phyloP scores from a whole-genome alignment of 1,284 basidiomycete species.

The Apiotrichum siamense region DNA sequence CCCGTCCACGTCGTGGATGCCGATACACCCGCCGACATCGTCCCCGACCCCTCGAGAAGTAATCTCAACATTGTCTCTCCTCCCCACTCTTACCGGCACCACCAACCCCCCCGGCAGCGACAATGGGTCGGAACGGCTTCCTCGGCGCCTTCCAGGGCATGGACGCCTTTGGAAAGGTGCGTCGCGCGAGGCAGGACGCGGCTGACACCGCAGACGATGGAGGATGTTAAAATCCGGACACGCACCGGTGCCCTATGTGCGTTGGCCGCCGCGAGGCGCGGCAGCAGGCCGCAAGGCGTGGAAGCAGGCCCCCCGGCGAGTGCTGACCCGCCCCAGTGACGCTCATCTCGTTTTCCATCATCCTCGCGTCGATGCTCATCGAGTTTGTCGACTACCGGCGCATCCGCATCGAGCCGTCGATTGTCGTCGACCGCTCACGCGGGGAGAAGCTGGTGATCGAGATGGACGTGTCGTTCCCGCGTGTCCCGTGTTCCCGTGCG shows the following conservation, averaged over 20 bases:
- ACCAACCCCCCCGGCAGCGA: background rate
- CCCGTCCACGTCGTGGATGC: no score
- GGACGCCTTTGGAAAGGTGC: slow-evolving; percentile 96
- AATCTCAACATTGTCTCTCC: no score
- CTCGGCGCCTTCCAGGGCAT: slow-evolving; percentile 52
- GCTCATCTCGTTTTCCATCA: slow-evolving; percentile 82
- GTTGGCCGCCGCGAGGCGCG: no score
- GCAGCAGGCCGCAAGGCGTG: no score
- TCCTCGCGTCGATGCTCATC: slow-evolving; percentile 80
- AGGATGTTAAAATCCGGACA: slow-evolving; percentile 97
- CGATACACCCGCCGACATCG: no score
- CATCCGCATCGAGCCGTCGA: slow-evolving; percentile 77
- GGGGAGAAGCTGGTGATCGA: slow-evolving; percentile 90
- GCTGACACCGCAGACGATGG: slow-evolving; percentile 66
- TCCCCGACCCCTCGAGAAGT: no score
- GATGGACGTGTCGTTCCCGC: slow-evolving; percentile 90
- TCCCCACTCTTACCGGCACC: background rate
- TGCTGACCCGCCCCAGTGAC: slow-evolving; percentile 60
- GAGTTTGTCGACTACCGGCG: slow-evolving; percentile 94
- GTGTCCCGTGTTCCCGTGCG: slow-evolving; percentile 94
- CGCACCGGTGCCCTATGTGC: slow-evolving; percentile 85
- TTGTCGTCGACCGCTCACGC: slow-evolving; percentile 85
- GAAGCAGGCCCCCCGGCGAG: no score
- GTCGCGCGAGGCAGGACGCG: slow-evolving; percentile 17
- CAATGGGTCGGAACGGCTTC: slow-evolving; percentile 47